Base-by-base conservation (phyloP, 148 eudicot genomes). In the Selenicereus undatus region DNA sequence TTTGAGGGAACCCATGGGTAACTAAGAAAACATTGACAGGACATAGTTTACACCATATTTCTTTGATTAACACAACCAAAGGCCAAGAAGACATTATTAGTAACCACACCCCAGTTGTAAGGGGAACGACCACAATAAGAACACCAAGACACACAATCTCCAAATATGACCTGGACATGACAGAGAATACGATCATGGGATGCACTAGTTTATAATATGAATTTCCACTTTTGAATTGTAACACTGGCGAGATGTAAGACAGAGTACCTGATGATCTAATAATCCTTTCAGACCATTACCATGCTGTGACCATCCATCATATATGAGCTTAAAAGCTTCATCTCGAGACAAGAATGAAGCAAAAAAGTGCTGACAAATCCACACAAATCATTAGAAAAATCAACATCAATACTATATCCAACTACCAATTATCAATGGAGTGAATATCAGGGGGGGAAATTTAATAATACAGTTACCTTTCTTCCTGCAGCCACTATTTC, bases 311-410 rank as follows among this genome's bases (percentile, higher is more conserved):
- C 97, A 92, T 81, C 97, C 97, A 83, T 95, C 98, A 68, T 73
- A 54, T 81, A 95, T 91, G 80, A 93, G 90, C 86, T 89, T 93
- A 86, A 89, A 93, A 79, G 99, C 99, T 88, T 95, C 99, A 69
- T 95, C 99, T 27, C 99, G 99, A 60, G 94, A 95, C 83, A 95
- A 86, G 82, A 95, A 95, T 22, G 99, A 95, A 66, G 97, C 92
- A 79, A 95, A 95, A 83, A 95, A 91, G 81, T 87, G 90, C 99
- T 95, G 93, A 85, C 35, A 74, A 73, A 54, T 66, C 75, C 77
- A 82, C 13, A 72, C 11, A 81, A 58, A 81, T 54, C 16, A 29
- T 17, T 32, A 71, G 71, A 78, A 21, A 64, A 50, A 73, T 78
- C 75, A 78, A 75, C 75, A 20, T 43, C 29, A 2, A 29, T 26